Evolutionary conservation across 257 asterid genomes (phyloP).

Genomic region (Petunia axillaris): DNA sequence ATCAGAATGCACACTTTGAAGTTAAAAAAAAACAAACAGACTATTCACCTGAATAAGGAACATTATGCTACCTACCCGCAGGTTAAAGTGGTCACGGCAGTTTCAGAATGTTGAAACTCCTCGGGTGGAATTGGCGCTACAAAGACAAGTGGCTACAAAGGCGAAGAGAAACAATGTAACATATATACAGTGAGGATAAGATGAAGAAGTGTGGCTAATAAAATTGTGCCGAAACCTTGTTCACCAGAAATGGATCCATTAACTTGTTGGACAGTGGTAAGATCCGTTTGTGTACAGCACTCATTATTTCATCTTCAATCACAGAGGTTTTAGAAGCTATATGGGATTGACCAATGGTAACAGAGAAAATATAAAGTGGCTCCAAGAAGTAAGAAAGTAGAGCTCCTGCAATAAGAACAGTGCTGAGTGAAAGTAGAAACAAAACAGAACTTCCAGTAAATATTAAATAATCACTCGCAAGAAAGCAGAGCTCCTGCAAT

Average conservation of each 20-base stretch:
- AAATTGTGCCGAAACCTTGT: conserved; percentile 49
- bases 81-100: conserved; percentile 81
- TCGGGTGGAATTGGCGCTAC: conserved; percentile 72
- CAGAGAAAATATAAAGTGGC: conserved; percentile 75
- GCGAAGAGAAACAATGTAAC: conserved; percentile 22
- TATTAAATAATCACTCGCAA: neutral
- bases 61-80: conserved; percentile 63
- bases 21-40: conserved; percentile 15
- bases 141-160: conserved; percentile 60
- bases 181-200: conserved; percentile 20
- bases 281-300: conserved; percentile 63
- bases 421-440: conserved; percentile 20
- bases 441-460: neutral
- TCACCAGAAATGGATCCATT: conserved; percentile 67
- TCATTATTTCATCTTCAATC: conserved; percentile 44
- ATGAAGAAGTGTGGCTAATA: conserved; percentile 11
- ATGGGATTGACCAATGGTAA: conserved; percentile 66
- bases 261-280: conserved; percentile 58
- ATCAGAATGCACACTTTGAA: conserved; percentile 30
- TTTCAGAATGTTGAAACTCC: conserved; percentile 89
- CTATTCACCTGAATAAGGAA: neutral
- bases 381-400: conserved; percentile 79
- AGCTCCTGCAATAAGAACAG: conserved; percentile 59
- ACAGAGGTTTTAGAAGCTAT: conserved; percentile 35
- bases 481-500: neutral